Percentiles rank a stretch among this genome's conserved stretches.
These are phyloP conservation scores for Barbarea vulgaris DNA, from an alignment of 345 rosid genomes.

Conservation along the genomic window DNA sequence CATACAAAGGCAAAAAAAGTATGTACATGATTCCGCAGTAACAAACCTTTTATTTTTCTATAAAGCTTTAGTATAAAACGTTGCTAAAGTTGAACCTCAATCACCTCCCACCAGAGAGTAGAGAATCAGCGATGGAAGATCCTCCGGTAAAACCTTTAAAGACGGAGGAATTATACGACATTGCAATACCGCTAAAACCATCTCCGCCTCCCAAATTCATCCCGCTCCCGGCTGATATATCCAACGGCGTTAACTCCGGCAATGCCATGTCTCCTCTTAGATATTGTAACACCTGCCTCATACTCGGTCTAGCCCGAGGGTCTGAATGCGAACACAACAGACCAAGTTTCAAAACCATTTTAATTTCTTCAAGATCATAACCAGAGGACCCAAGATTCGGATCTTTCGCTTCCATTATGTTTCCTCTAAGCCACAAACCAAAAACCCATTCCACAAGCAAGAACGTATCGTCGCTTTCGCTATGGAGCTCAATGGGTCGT, in stretches of 20 bases:
- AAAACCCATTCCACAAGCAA: slow-evolving; percentile 57
- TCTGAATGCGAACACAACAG: slow-evolving; percentile 56
- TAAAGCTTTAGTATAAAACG: background rate
- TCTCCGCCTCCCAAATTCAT: slow-evolving; percentile 33
- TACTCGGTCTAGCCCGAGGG: slow-evolving; percentile 55
- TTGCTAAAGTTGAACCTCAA: slow-evolving; percentile 1
- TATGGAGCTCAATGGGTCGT: slow-evolving; percentile 48
- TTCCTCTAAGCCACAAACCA: slow-evolving; percentile 42
- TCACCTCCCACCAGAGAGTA: slow-evolving; percentile 40
- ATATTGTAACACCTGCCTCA: slow-evolving; percentile 59
- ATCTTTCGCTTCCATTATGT: slow-evolving; percentile 49
- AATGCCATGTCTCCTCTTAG: slow-evolving; percentile 44
- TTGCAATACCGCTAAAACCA: slow-evolving; percentile 38
- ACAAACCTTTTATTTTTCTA: background rate
- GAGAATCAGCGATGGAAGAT: slow-evolving; percentile 38
- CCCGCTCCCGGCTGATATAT: slow-evolving; percentile 18
- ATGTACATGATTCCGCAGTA: slow-evolving; percentile 18
- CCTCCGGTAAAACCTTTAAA: slow-evolving; percentile 37
- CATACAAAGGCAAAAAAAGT: slow-evolving; percentile 27
- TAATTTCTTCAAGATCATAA: slow-evolving; percentile 48
- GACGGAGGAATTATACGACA: slow-evolving; percentile 28
- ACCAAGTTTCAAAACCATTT: slow-evolving; percentile 60
- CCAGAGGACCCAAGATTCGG: slow-evolving; percentile 42
- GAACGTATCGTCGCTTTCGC: slow-evolving; percentile 26
- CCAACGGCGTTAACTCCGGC: slow-evolving; percentile 29